phyloP scores from a whole-genome alignment of 202 grass and related monocot species.

The Panicum virgatum region DNA sequence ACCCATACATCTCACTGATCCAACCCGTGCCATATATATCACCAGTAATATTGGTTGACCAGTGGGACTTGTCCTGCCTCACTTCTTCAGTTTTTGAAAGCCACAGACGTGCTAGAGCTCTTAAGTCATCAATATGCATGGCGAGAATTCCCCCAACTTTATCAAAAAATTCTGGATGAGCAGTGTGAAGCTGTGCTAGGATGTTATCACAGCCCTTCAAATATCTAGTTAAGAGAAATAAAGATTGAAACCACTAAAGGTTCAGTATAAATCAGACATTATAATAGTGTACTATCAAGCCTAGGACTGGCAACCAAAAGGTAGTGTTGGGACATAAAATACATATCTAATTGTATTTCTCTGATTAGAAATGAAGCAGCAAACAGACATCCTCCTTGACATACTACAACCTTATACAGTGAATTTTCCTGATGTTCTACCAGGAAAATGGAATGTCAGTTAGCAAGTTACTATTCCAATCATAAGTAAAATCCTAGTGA shows the following conservation, averaged over 20 bases:
- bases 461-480: constrained; percentile 9
- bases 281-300: background rate
- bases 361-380: background rate
- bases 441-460: background rate
- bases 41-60: constrained; percentile 96
- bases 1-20: constrained; percentile 99
- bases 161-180: constrained; percentile 93
- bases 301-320: background rate
- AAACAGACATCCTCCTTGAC: background rate
- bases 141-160: constrained; percentile 92
- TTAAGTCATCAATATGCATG: constrained; percentile 94
- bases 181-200: constrained; percentile 84
- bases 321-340: background rate
- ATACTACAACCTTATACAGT: constrained; percentile 7
- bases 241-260: constrained; percentile 15
- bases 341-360: background rate
- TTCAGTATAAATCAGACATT: constrained; percentile 3
- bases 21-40: constrained; percentile 96
- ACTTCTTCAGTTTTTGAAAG: constrained; percentile 98
- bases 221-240: constrained; percentile 56
- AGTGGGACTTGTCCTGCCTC: constrained; percentile 81
- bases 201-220: constrained; percentile 98
- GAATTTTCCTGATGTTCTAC: background rate
- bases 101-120: constrained; percentile 83
- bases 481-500: background rate